These are phyloP conservation scores for Penicillium nordicum DNA, from an alignment of 2,329 filamentous ascomycete species.

Conservation along the genomic window DNA sequence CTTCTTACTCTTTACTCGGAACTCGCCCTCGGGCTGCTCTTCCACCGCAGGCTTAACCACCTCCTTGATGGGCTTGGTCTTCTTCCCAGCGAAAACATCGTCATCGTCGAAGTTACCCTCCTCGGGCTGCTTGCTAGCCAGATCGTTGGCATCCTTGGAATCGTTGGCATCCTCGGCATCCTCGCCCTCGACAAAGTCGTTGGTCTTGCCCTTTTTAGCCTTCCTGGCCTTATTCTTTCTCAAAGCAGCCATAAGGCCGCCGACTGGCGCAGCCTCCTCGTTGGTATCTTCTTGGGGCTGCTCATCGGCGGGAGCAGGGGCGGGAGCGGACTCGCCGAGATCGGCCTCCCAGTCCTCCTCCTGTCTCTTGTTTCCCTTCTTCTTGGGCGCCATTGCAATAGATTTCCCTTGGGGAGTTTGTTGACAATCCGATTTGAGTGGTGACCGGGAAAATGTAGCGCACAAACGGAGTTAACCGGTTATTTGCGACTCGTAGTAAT, in stretches of 20 bases:
- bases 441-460: constrained; percentile 17
- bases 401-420: background rate
- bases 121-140: constrained; percentile 67
- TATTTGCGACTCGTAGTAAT: constrained; percentile 16
- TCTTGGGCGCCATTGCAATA: constrained; percentile 79
- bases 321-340: constrained; percentile 68
- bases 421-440: constrained; percentile 16
- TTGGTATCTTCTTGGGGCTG: constrained; percentile 49
- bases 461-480: constrained; percentile 31
- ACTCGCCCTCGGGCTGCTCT: constrained; percentile 52
- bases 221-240: constrained; percentile 81
- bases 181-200: constrained; percentile 72
- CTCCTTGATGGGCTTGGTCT: constrained; percentile 53
- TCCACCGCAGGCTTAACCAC: constrained; percentile 48
- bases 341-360: constrained; percentile 95
- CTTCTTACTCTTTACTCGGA: constrained; percentile 86
- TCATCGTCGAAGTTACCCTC: constrained; percentile 81
- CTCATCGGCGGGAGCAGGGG: constrained; percentile 43
- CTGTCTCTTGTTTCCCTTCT: constrained; percentile 83
- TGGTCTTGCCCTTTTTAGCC: constrained; percentile 82
- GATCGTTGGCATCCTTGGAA: constrained; percentile 7
- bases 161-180: constrained; percentile 42
- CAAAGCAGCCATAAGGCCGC: constrained; percentile 74
- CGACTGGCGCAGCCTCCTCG: constrained; percentile 54
- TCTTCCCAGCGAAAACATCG: constrained; percentile 79